Evolutionary conservation across 1,284 basidiomycete species (phyloP).

Genomic region (Stygiomarasmius scandens): DNA sequence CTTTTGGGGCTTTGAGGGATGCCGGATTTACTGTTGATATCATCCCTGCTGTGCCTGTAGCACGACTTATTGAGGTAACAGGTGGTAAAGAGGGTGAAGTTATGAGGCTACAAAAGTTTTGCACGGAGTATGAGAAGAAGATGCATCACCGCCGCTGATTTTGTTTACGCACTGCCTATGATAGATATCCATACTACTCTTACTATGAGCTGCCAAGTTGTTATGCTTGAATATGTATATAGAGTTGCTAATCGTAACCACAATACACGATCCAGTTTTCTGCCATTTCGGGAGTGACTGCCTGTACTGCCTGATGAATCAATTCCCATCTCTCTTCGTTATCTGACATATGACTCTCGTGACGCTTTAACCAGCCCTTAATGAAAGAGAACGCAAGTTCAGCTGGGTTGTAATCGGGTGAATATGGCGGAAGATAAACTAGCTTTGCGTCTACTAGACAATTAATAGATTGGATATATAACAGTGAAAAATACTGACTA

Average conservation of each 20-base stretch:
- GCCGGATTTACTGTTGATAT: constrained; percentile 27
- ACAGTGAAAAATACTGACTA: background rate
- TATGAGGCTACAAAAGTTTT: constrained; percentile 24
- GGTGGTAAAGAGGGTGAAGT: constrained; percentile 18
- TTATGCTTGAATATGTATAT: background rate
- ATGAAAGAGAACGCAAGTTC: constrained; percentile 34
- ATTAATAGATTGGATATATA: background rate
- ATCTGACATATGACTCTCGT: background rate
- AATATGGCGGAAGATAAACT: constrained; percentile 33
- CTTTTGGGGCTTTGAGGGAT: no score
- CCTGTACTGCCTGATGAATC: background rate
- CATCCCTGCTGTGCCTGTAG: constrained; percentile 19
- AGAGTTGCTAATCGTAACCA: background rate
- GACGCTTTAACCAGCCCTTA: constrained; percentile 18
- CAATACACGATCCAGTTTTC: background rate
- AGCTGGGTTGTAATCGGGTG: constrained; percentile 33
- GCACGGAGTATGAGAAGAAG: no score
- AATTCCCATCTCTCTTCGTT: background rate
- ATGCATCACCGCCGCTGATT: no score
- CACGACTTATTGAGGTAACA: constrained; percentile 16
- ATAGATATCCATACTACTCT: no score
- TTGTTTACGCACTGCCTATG: no score
- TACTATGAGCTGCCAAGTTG: no score
- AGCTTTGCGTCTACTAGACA: background rate
- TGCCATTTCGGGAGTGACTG: background rate